Conservation (phyloP, 2,329 filamentous ascomycete genomes). For the Ophiostoma novo-ulmi region DNA sequence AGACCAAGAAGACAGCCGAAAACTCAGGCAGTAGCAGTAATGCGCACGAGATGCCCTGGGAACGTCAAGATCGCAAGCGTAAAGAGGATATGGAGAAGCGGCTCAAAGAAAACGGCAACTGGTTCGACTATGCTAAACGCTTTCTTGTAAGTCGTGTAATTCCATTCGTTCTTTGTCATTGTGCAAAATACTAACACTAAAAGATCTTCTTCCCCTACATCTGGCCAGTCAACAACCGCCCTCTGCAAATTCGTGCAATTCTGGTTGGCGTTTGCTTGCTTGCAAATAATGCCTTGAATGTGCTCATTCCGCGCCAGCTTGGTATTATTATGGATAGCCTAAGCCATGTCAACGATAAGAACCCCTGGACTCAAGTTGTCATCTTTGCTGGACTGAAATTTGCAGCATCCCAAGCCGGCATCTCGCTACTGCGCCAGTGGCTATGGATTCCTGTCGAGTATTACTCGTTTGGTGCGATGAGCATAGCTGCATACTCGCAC, state of each 20-base stretch:
- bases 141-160: constrained; percentile 49
- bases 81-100: constrained; percentile 61
- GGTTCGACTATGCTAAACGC: constrained; percentile 69
- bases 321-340: constrained; percentile 72
- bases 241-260: constrained; percentile 62
- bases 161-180: neutral
- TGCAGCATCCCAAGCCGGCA: constrained; percentile 50
- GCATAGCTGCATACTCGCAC: constrained; percentile 53
- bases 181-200: constrained; percentile 9
- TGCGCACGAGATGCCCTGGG: constrained; percentile 50
- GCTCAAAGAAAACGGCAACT: constrained; percentile 68
- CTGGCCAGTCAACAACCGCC: constrained; percentile 63
- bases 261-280: constrained; percentile 64
- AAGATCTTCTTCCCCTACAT: constrained; percentile 72
- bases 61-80: constrained; percentile 47
- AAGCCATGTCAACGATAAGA: constrained; percentile 43
- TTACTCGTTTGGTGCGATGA: constrained; percentile 51
- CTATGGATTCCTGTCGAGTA: constrained; percentile 56
- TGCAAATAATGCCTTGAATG: constrained; percentile 65
- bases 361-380: constrained; percentile 49
- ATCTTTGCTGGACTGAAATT: constrained; percentile 49
- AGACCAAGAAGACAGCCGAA: neutral
- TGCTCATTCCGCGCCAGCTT: constrained; percentile 75
- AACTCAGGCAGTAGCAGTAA: constrained; percentile 30
- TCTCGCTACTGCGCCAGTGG: constrained; percentile 50